Evolutionary conservation across 768 basidiomycete genomes (phyloP).

Genomic region (Hygrophorus pudorinus): DNA sequence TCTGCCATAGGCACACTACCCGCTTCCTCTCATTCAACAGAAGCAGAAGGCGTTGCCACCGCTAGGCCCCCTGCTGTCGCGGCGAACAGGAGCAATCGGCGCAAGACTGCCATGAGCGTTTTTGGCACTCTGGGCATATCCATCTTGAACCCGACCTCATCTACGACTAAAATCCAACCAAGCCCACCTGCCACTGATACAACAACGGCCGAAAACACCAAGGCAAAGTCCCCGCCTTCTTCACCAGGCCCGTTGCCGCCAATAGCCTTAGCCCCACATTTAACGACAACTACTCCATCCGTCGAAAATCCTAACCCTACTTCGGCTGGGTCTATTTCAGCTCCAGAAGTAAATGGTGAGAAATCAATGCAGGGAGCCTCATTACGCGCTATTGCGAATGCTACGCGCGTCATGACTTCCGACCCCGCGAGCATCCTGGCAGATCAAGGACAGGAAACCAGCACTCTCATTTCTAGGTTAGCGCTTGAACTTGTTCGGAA

Average conservation of each 20-base stretch:
- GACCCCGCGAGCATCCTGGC: slow-evolving; percentile 67
- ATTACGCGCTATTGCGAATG: slow-evolving; percentile 68
- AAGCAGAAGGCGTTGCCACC: background rate
- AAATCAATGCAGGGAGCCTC: slow-evolving; percentile 47
- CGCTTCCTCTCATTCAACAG: background rate
- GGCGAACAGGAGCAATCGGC: slow-evolving; percentile 14
- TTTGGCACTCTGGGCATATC: slow-evolving; percentile 68
- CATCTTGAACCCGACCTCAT: slow-evolving; percentile 41
- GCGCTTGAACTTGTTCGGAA: slow-evolving; percentile 61
- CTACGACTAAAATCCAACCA: slow-evolving; percentile 9
- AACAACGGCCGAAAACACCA: background rate
- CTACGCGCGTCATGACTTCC: slow-evolving; percentile 80
- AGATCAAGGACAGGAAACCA: slow-evolving; percentile 58
- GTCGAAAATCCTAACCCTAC: slow-evolving; percentile 13
- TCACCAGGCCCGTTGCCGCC: slow-evolving; percentile 35
- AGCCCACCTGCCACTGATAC: slow-evolving; percentile 8
- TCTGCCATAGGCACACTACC: background rate
- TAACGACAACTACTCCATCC: slow-evolving; percentile 31
- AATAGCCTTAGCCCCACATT: slow-evolving; percentile 31
- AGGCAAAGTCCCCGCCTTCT: slow-evolving; percentile 18
- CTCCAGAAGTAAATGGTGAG: slow-evolving; percentile 17
- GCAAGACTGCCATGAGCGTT: slow-evolving; percentile 50
- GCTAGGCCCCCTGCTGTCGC: background rate
- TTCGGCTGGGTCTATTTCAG: slow-evolving; percentile 10
- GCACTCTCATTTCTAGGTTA: slow-evolving; percentile 46